Base-by-base conservation (phyloP, 306 rosid genomes). In the Lathyrus aphaca region DNA sequence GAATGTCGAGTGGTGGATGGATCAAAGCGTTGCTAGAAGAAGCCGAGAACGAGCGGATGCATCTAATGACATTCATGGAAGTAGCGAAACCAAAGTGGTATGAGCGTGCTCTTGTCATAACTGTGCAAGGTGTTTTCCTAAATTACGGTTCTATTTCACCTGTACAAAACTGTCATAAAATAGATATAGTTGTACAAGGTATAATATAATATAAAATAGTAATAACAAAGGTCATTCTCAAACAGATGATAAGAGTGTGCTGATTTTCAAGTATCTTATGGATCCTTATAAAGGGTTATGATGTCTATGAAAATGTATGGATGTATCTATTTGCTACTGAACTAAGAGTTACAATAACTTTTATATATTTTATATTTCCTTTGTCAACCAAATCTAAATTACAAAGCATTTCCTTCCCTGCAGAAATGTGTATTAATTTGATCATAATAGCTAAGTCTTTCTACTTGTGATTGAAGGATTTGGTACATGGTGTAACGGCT, bases 401-500 rank as follows among this genome's bases (percentile, higher is more conserved):
- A 13, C 42, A 54, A 55, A 45, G 40, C 37, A 40, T n/a, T 30
- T 70, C 64, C 45, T 68, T 44, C 11, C 27, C 14, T 35, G 35
- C 17, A 3, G n/a, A 46, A 43, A 49, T 49, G 68, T 35, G 40
- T 42, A 42, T 38, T 44, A 19, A 72, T 74, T 40, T 57, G 29
- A 68, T 71, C 63, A 56, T 72, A 70, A 57, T 68, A 68, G 45
- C 64, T 60, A 48, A 23, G 53, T 69, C 15, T 69, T 54, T 73
- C 73, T 54, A 12, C 71, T 67, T 70, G 70, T 50, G 79, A 68
- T 68, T 80, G 83, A 75, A 92, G 96, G 98, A 89, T 68, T 59
- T 88, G 82, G 77, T 87, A 72, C 93, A 86, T 58, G 89, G 92
- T 80, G 74, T 79, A 18, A 45, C 88, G 1, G 69, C 90, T 64